Base-by-base conservation (phyloP, 2,329 filamentous ascomycete species). In the Hymenoscyphus fructigenus region DNA sequence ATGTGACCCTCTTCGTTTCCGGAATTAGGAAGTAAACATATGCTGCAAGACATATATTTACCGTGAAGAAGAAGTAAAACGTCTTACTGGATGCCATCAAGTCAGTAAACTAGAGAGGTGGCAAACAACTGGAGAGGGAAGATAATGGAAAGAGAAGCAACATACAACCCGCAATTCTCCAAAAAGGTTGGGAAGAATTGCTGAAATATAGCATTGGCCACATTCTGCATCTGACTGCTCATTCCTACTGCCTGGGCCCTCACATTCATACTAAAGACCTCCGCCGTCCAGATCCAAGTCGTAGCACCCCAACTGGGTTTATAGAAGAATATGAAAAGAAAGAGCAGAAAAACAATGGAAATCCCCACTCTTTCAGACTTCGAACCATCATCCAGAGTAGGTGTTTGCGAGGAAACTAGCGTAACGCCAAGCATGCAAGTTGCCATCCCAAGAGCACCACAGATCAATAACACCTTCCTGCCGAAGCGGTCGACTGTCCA, bases 401-500 rank as follows among this genome's bases (percentile, higher is more conserved):
- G 85, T 0, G 88, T 90, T 68, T 84, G 76, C 1, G 82, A 84
- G 61, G 84, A 83, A 12, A 85, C 81, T 0, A 81, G 77, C 0
- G 84, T 79, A 14, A 89, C 87, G 64, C 88, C 83, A 64, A 91
- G 78, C 88, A 91, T 91, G 78, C 87, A 91, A 14, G 85, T 65
- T 4, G 83, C 85, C 84, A 91, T 91, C 53, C 89, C 88, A 47
- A 87, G 76, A 38, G 84, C 88, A 70, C 89, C 89, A 34, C 88
- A 81, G 64, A 91, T 87, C 70, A 91, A 82, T 65, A 91, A 79
- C 79, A 88, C 87, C 70, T 88, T 88, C 56, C 89, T 84, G 36
- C 89, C 89, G 69, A 88, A 91, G 58, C 88, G 83, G 75, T 91
- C 89, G 29, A 89, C 86, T 3, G 87, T 89, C 88, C 88, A 91